Conservation (phyloP, 1,284 basidiomycete genomes). For the Vanrija pseudolonga region DNA sequence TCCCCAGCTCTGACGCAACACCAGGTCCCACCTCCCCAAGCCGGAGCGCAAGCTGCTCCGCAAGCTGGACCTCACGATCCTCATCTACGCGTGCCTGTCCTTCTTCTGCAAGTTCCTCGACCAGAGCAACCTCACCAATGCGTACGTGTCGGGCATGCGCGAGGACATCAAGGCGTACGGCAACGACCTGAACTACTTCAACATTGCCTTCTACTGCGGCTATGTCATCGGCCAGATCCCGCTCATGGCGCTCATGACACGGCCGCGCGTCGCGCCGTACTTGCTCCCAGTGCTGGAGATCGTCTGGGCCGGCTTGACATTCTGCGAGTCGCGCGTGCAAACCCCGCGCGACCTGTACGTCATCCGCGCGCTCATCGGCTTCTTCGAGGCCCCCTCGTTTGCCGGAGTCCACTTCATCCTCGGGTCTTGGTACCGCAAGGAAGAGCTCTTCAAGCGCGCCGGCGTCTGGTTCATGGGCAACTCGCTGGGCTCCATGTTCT, state of each 20-base stretch:
- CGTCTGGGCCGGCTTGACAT: conserved; percentile 23
- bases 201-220: conserved; percentile 6
- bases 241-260: conserved; percentile 23
- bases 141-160: conserved; percentile 22
- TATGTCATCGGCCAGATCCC: conserved; percentile 33
- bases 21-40: conserved; percentile 12
- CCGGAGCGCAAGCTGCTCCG: conserved; percentile 20
- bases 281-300: conserved; percentile 21
- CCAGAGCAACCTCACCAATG: conserved; percentile 26
- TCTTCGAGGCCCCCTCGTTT: conserved; percentile 28
- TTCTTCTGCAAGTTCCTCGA: conserved; percentile 20
- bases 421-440: conserved; percentile 18
- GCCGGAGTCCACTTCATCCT: conserved; percentile 26
- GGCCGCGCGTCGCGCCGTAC: conserved; percentile 22
- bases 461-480: conserved; percentile 37
- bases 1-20: conserved; percentile 4
- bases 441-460: conserved; percentile 23
- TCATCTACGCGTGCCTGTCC: conserved; percentile 24
- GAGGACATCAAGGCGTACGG: conserved; percentile 23
- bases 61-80: conserved; percentile 24
- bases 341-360: conserved; percentile 21
- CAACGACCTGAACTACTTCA: conserved; percentile 25
- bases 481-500: conserved; percentile 23
- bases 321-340: conserved; percentile 16
- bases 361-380: conserved; percentile 24